phyloP scores from a whole-genome alignment of 306 rosid species.

The Malus domestica region DNA sequence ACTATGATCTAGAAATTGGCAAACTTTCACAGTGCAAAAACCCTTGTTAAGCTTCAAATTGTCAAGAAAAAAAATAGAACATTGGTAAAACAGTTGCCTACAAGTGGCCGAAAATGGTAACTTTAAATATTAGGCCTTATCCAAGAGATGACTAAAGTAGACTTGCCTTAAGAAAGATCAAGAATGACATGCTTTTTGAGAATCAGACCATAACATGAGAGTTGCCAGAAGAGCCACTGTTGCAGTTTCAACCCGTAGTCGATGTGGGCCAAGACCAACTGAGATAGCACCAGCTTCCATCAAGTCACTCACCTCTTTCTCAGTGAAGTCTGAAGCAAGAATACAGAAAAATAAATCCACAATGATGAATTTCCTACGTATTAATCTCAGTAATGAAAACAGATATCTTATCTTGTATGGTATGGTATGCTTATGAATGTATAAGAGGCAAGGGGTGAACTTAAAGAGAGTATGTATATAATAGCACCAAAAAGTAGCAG shows the following conservation, averaged over 20 bases:
- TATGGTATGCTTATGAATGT: neutral
- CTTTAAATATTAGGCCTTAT: neutral
- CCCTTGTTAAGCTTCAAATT: neutral
- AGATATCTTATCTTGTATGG: neutral
- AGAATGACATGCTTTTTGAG: constrained; percentile 22
- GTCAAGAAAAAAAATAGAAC: too few species aligned
- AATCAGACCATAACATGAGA: constrained; percentile 79
- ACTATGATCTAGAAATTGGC: too few species aligned
- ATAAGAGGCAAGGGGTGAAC: neutral
- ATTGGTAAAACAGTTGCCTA: neutral
- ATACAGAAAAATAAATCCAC: constrained; percentile 8
- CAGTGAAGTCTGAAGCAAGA: constrained; percentile 61
- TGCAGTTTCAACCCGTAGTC: constrained; percentile 92
- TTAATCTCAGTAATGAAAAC: neutral
- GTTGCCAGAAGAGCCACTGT: constrained; percentile 70
- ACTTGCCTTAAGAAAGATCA: constrained; percentile 25
- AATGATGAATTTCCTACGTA: neutral
- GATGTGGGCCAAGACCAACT: constrained; percentile 80
- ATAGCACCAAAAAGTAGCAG: too few species aligned
- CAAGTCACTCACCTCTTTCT: constrained; percentile 58
- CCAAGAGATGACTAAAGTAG: constrained; percentile 9
- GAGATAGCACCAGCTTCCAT: constrained; percentile 67
- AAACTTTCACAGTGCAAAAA: too few species aligned
- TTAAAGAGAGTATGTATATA: too few species aligned
- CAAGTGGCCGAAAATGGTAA: neutral